A percentile compares a stretch with the other conserved stretches of the same genome.
Conservation (phyloP, 1,284 basidiomycete species). For the Apiotrichum veenhuisii region DNA sequence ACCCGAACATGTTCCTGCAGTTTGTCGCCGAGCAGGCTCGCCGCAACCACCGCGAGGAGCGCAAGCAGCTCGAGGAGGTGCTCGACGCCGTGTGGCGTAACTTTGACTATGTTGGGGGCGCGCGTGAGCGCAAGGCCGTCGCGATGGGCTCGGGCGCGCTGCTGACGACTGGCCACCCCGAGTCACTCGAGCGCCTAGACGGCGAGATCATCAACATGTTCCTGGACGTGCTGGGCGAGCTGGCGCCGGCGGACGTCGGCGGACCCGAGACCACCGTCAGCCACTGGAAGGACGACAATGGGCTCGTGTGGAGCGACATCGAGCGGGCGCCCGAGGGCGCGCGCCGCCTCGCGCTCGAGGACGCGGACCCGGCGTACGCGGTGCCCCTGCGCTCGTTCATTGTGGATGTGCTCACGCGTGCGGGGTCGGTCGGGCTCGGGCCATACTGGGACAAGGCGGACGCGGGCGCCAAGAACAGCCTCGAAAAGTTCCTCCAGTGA, state of each 20-base stretch:
- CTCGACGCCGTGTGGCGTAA: constrained; percentile 50
- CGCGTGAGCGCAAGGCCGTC: constrained; percentile 45
- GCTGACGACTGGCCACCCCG: constrained; percentile 64
- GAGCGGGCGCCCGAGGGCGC: constrained; percentile 38
- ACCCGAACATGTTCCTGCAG: constrained; percentile 41
- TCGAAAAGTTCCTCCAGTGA: constrained; percentile 40
- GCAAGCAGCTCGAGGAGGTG: constrained; percentile 41
- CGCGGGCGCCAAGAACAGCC: constrained; percentile 36
- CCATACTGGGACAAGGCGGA: constrained; percentile 50
- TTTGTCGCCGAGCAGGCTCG: constrained; percentile 39
- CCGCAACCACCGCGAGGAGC: constrained; percentile 22
- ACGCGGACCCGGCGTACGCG: constrained; percentile 41
- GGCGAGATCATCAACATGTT: constrained; percentile 66
- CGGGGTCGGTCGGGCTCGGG: constrained; percentile 38
- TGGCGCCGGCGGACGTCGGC: constrained; percentile 58
- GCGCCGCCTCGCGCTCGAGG: constrained; percentile 37
- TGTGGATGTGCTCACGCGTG: constrained; percentile 36
- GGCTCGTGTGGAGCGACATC: constrained; percentile 35
- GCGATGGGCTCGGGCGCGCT: constrained; percentile 47
- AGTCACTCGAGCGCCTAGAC: constrained; percentile 59
- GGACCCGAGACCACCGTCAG: constrained; percentile 31
- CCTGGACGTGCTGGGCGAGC: constrained; percentile 82
- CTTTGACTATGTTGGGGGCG: constrained; percentile 49
- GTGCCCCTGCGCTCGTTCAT: constrained; percentile 41
- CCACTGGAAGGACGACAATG: constrained; percentile 40